Conservation (phyloP, 257 asterid species). For the Agastache rugosa region DNA sequence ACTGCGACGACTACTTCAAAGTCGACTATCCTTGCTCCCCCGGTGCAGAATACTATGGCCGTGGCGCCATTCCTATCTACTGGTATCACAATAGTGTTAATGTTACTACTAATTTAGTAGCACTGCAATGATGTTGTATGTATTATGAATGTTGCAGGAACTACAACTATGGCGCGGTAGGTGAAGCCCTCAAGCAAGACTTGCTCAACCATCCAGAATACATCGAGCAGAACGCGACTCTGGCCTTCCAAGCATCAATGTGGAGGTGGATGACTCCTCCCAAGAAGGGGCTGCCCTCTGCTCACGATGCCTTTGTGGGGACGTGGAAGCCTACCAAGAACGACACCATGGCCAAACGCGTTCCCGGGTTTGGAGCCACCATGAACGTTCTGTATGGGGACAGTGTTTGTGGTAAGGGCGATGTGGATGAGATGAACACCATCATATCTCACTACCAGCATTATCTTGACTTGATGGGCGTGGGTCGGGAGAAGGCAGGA, state of each 20-base stretch:
- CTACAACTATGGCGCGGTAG: slow-evolving; percentile 66
- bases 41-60: slow-evolving; percentile 80
- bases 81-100: slow-evolving; percentile 47
- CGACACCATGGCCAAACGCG: slow-evolving; percentile 75
- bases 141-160: slow-evolving; percentile 56
- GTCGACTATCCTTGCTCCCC: slow-evolving; percentile 73
- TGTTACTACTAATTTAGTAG: no score
- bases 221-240: slow-evolving; percentile 90
- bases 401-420: slow-evolving; percentile 78
- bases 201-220: slow-evolving; percentile 87
- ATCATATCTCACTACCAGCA: slow-evolving; percentile 72
- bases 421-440: slow-evolving; percentile 70
- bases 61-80: slow-evolving; percentile 91
- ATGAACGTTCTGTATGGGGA: slow-evolving; percentile 87
- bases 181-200: slow-evolving; percentile 72
- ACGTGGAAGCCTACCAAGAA: slow-evolving; percentile 87
- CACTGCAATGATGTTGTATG: not conserved
- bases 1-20: slow-evolving; percentile 54
- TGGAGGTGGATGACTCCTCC: slow-evolving; percentile 80
- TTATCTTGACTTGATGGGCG: slow-evolving; percentile 79
- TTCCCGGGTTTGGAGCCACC: slow-evolving; percentile 84
- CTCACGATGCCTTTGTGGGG: slow-evolving; percentile 77
- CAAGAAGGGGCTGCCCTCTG: slow-evolving; percentile 79
- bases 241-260: slow-evolving; percentile 86
- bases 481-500: slow-evolving; percentile 81